Conservation (phyloP, 768 basidiomycete species). For the Agaricus sinodeliciosus region DNA sequence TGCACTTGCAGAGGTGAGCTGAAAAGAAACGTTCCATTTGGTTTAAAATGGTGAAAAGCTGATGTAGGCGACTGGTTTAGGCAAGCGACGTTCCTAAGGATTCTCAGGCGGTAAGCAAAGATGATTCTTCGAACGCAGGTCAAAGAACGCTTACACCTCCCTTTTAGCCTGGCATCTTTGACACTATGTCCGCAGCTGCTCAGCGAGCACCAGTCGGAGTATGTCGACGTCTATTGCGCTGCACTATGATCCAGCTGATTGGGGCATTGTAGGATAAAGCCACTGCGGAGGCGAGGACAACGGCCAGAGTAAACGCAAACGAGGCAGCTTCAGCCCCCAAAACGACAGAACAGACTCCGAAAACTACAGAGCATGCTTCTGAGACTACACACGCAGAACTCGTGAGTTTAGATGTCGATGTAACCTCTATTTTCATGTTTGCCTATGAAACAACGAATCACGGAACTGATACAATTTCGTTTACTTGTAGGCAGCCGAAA, state of each 20-base stretch:
- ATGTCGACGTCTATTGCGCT: background rate
- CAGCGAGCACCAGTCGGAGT: constrained; percentile 4
- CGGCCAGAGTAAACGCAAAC: no score
- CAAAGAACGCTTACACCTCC: background rate
- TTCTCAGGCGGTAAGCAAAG: constrained; percentile 18
- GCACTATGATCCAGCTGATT: background rate
- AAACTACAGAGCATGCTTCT: background rate
- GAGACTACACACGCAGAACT: background rate
- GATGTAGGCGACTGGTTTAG: constrained; percentile 10
- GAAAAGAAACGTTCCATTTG: background rate
- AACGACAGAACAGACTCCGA: background rate
- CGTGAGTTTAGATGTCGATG: background rate
- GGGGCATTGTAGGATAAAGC: background rate
- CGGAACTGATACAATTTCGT: background rate
- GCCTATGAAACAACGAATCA: background rate
- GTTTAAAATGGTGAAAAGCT: constrained; percentile 2
- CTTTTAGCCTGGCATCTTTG: constrained; percentile 1
- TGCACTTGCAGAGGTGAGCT: constrained; percentile 24
- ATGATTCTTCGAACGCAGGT: background rate
- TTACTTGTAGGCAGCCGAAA: background rate
- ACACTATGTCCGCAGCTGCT: background rate
- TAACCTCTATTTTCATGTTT: background rate
- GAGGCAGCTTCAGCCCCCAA: background rate
- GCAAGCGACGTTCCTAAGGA: constrained; percentile 22
- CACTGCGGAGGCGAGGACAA: background rate